phyloP scores from a whole-genome alignment of 768 basidiomycete genomes.

The Galerina marginata region DNA sequence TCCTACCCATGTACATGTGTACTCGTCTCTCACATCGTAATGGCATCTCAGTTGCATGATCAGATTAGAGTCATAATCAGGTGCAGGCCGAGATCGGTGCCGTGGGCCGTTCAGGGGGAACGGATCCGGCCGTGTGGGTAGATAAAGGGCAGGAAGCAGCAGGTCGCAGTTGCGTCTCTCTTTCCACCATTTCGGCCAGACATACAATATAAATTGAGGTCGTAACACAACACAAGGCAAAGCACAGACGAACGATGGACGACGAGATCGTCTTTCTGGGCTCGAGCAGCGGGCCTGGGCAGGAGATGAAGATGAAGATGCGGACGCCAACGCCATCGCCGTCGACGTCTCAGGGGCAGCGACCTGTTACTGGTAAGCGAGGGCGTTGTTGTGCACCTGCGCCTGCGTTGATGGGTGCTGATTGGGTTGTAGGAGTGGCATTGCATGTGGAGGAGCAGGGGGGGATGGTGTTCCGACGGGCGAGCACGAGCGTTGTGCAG shows the following conservation, averaged over 20 bases:
- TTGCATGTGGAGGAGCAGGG: conserved; percentile 62
- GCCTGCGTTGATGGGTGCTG: conserved; percentile 18
- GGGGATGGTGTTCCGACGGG: conserved; percentile 56
- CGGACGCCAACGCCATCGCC: no score
- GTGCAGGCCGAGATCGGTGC: not conserved
- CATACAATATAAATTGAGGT: conserved; percentile 1
- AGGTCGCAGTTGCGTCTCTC: conserved; percentile 21
- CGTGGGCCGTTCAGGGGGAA: conserved; percentile 7
- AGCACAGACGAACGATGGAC: conserved; percentile 36
- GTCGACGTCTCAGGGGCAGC: conserved; percentile 21
- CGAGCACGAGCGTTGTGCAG: conserved; percentile 54
- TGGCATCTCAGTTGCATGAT: no score
- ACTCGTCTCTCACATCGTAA: no score
- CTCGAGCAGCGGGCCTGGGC: conserved; percentile 29
- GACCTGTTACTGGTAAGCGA: conserved; percentile 50
- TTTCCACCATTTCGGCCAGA: conserved; percentile 14
- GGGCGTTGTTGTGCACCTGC: conserved; percentile 15
- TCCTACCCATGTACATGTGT: no score
- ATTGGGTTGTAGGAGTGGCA: conserved; percentile 52
- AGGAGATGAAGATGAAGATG: no score
- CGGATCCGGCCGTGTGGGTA: conserved; percentile 24
- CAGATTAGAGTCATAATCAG: not conserved
- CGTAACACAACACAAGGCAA: conserved; percentile 1
- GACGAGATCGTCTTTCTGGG: conserved; percentile 70
- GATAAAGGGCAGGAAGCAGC: conserved; percentile 20